These are phyloP conservation scores for Emmonsia crescens DNA, from an alignment of 2,329 filamentous ascomycete genomes.

Conservation along the genomic window DNA sequence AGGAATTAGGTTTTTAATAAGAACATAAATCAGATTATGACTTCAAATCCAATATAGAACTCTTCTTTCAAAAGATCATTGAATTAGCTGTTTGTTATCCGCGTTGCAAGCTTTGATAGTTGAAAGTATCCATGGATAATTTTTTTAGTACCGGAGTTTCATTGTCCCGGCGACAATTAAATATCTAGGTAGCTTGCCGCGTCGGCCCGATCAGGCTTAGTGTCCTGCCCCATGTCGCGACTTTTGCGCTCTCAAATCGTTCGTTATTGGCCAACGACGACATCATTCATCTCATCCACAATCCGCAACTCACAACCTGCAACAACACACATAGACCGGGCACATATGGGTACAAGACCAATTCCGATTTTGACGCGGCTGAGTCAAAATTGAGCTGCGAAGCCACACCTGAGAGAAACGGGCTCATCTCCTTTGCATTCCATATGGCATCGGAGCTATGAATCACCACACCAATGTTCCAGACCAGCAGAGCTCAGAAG, in stretches of 20 bases:
- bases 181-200: background rate
- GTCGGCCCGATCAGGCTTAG: slow-evolving; percentile 1
- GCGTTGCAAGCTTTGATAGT: background rate
- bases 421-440: background rate
- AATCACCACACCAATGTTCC: background rate
- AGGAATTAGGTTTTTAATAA: background rate
- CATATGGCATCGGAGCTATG: background rate
- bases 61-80: background rate
- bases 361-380: background rate
- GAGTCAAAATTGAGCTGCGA: background rate
- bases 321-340: background rate
- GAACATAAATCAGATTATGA: background rate
- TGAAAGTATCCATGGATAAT: too few relatives aligned
- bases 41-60: background rate
- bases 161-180: background rate
- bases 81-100: background rate
- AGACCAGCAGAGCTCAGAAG: background rate
- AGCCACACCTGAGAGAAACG: background rate
- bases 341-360: background rate
- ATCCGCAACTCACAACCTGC: background rate
- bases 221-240: background rate
- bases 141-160: background rate
- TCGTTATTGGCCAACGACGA: background rate
- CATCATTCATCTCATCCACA: background rate
- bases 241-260: too few relatives aligned